Base-by-base conservation (phyloP, 495 filamentous ascomycete genomes). In the Penicillium alfredii region DNA sequence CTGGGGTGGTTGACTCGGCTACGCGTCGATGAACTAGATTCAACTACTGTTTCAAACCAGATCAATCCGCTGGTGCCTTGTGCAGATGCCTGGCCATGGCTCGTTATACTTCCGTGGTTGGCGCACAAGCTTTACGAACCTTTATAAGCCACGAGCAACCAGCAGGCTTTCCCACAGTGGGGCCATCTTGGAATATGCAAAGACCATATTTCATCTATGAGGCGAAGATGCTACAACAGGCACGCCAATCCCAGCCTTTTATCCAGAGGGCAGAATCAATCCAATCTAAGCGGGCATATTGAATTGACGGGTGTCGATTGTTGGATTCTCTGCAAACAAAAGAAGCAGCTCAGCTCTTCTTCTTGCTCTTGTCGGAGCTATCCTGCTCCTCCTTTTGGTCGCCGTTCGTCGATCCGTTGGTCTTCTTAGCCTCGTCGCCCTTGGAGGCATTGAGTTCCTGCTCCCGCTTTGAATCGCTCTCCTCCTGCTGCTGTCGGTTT, bases 401-500 rank as follows among this genome's bases (percentile, higher is more conserved):
- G 22, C 77, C 75, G 42, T 73, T 80, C 27, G 60, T 56, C 35
- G 72, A 68, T 22, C 72, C 71, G 37, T 73, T 73, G 21, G 69
- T 63, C 63, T 81, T 75, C 62, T 77, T 78, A 20, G 67, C 70
- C 32, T 83, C 80, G 49, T 81, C 80, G 12, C 55, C 68, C 56
- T 82, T 81, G 13, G 51, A 58, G 23, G 58, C 62, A 40, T 72
- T 77, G 27, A 63, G 60, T 41, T 70, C 63, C 44, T 86, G 82
- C 31, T 84, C 80, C 62, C 84, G 81, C 73, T 82, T 84, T 36
- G 76, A 77, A 47, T 96, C 88, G 63, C 84, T 88, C 59, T 98
- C 92, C 56, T 95, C 92, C 63, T 93, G 87, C 58, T 90, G 86
- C 66, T 95, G 90, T 51, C 89, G 70, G 68, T 98, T 98, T 70